Evolutionary conservation across 23 red algal species (phyloP).

Genomic region (Pyropia yezoensis): DNA sequence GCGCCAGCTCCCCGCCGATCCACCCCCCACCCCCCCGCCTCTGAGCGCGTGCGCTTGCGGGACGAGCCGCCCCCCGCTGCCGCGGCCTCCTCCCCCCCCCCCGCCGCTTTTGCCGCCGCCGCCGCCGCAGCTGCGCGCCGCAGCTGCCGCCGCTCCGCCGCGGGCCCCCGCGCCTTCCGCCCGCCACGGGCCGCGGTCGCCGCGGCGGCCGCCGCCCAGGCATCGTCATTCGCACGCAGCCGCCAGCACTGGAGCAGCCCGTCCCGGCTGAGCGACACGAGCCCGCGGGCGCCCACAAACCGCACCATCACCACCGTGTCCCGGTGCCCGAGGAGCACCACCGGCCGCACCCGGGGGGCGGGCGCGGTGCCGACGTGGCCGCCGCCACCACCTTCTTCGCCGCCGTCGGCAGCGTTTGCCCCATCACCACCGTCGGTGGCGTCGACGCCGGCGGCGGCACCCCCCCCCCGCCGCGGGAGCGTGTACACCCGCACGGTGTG

Average conservation of each 20-base stretch:
- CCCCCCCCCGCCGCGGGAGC: constrained; percentile 2
- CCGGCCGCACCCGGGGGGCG: constrained; percentile 15
- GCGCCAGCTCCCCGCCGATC: too few relatives aligned
- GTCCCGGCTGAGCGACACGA: constrained; percentile 48
- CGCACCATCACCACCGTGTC: constrained; percentile 8
- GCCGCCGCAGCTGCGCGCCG: too few relatives aligned
- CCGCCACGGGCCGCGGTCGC: not conserved
- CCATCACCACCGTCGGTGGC: too few relatives aligned
- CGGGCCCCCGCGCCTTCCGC: not conserved
- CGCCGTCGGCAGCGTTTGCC: too few relatives aligned
- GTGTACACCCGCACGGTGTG: constrained; percentile 42
- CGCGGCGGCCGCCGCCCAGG: not conserved
- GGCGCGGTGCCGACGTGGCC: too few relatives aligned
- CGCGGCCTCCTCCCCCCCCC: too few relatives aligned
- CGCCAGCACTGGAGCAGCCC: constrained; percentile 63
- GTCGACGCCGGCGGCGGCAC: not conserved
- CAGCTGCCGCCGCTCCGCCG: too few relatives aligned
- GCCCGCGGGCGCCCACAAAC: constrained; percentile 40
- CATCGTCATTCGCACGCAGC: constrained; percentile 19
- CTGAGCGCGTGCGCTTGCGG: too few relatives aligned
- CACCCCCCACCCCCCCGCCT: too few relatives aligned
- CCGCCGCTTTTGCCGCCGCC: too few relatives aligned
- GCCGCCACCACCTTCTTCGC: too few relatives aligned
- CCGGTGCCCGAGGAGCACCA: constrained; percentile 43
- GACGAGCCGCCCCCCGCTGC: too few relatives aligned